phyloP scores from a whole-genome alignment of 441 rosid species.

The Aquilaria agallochum region DNA sequence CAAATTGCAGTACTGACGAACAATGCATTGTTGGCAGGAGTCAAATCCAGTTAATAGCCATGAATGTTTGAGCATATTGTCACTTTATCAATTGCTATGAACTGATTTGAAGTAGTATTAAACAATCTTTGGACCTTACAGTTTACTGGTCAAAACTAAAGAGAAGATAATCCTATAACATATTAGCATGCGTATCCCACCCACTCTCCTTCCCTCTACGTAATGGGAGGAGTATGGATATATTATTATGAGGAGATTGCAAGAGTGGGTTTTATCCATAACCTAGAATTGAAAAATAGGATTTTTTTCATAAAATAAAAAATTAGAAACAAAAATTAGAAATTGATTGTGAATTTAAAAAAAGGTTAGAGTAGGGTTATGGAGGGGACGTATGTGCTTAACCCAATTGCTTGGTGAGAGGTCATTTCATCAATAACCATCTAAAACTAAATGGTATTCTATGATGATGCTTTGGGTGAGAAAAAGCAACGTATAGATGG shows the following conservation, averaged over 20 bases:
- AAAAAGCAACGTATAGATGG: constrained; percentile 9
- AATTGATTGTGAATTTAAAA: neutral
- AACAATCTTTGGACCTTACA: constrained; percentile 7
- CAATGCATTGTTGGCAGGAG: too few relatives aligned
- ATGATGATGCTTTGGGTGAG: constrained; percentile 22
- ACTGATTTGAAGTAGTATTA: neutral
- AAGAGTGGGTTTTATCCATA: too few relatives aligned
- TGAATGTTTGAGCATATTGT: too few relatives aligned
- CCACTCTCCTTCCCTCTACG: constrained; percentile 5
- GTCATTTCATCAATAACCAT: constrained; percentile 40
- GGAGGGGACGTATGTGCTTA: neutral
- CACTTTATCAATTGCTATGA: too few relatives aligned
- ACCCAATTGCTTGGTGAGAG: constrained; percentile 26
- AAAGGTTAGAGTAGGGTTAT: neutral
- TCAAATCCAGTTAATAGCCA: too few relatives aligned
- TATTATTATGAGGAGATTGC: neutral
- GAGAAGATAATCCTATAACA: constrained; percentile 35
- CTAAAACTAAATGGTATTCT: constrained; percentile 23
- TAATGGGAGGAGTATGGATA: constrained; percentile 6
- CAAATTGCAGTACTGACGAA: too few relatives aligned
- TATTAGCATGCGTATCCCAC: constrained; percentile 38
- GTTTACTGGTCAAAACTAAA: constrained; percentile 30
- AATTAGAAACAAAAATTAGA: neutral
- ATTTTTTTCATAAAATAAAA: neutral
- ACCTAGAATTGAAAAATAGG: neutral